These are phyloP conservation scores for Fomitopsis schrenkii DNA, from an alignment of 1,284 basidiomycete genomes.

Conservation along the genomic window DNA sequence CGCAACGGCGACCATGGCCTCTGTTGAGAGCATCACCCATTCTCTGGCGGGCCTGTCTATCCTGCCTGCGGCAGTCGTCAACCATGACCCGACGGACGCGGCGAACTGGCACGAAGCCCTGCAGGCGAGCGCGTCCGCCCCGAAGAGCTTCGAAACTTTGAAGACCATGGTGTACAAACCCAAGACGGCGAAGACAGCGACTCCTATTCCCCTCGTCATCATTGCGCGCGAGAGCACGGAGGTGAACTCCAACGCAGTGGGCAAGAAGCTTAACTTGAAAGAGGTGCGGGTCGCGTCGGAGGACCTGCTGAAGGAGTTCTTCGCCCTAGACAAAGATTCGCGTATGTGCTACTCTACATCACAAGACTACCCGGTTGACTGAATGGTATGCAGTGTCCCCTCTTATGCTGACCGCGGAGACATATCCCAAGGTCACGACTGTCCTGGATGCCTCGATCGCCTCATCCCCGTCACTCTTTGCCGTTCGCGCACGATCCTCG, in stretches of 20 bases:
- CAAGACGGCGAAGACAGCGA: conserved; percentile 86
- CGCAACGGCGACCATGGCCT: conserved; percentile 24
- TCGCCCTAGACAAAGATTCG: conserved; percentile 83
- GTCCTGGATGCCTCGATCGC: conserved; percentile 79
- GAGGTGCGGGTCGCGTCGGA: conserved; percentile 87
- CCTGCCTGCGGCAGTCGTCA: conserved; percentile 43
- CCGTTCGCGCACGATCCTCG: conserved; percentile 73
- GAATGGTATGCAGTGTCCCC: conserved; percentile 61
- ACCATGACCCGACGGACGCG: conserved; percentile 54
- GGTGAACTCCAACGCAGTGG: conserved; percentile 72
- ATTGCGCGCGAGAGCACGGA: conserved; percentile 84
- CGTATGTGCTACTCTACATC: conserved; percentile 43
- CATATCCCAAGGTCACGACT: conserved; percentile 73
- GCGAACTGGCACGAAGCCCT: conserved; percentile 67
- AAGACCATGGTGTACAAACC: conserved; percentile 90
- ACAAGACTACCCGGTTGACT: conserved; percentile 7
- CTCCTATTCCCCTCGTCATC: conserved; percentile 82
- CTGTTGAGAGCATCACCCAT: conserved; percentile 26
- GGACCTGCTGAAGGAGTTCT: conserved; percentile 85
- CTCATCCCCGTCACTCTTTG: conserved; percentile 58
- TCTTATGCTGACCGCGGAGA: conserved; percentile 65
- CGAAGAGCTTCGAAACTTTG: conserved; percentile 63
- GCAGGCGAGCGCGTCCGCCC: conserved; percentile 41
- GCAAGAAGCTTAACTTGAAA: conserved; percentile 84
- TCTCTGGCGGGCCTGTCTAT: conserved; percentile 53